Percentiles rank a stretch among this genome's conserved stretches.
Conservation (phyloP, 1,284 basidiomycete species). For the Ceratobasidium sp. region DNA sequence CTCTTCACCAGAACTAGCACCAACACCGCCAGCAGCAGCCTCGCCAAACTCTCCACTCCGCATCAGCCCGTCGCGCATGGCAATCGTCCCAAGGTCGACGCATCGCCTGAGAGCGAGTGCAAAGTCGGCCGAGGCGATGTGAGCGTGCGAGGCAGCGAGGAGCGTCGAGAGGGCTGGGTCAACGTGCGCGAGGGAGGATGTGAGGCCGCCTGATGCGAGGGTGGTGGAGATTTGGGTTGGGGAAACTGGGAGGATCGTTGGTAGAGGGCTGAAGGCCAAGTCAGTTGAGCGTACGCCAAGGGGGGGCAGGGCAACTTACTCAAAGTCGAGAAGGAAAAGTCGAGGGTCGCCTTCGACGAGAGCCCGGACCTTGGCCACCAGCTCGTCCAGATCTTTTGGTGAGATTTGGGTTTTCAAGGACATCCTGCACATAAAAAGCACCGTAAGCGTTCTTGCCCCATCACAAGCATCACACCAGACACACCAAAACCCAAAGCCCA, state of each 20-base stretch:
- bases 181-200: conserved; percentile 55
- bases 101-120: conserved; percentile 70
- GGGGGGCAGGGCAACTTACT: conserved; percentile 23
- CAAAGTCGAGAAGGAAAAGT: conserved; percentile 33
- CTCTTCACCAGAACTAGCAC: conserved; percentile 54
- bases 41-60: conserved; percentile 44
- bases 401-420: conserved; percentile 80
- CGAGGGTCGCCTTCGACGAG: conserved; percentile 66
- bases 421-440: conserved; percentile 61
- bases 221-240: conserved; percentile 74
- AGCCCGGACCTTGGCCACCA: conserved; percentile 75
- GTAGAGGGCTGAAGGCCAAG: conserved; percentile 67
- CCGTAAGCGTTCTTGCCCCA: not conserved
- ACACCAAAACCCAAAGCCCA: conserved; percentile 5
- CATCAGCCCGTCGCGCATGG: conserved; percentile 63
- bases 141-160: conserved; percentile 72
- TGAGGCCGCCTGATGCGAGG: conserved; percentile 70
- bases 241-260: conserved; percentile 76
- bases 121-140: conserved; percentile 77
- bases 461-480: conserved; percentile 33
- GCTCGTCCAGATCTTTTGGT: conserved; percentile 70
- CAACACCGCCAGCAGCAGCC: conserved; percentile 50
- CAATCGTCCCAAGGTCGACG: conserved; percentile 73
- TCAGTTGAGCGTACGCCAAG: conserved; percentile 7
- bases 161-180: conserved; percentile 70